Evolutionary conservation across 805 yeast species (phyloP).

Genomic region (Yarrowia osloensis): DNA sequence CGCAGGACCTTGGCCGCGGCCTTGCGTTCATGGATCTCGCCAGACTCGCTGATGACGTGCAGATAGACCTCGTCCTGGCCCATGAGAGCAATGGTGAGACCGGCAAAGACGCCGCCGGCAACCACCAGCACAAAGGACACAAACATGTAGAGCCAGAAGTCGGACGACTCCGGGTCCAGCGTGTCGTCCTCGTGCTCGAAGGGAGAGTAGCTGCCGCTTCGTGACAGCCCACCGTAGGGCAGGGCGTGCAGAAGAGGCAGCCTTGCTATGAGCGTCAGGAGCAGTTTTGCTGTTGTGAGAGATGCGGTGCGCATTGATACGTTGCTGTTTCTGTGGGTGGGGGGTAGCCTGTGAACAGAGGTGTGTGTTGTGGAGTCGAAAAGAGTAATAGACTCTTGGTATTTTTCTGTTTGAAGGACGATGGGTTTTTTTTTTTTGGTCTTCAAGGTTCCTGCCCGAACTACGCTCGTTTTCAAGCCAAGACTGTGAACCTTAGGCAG

Average conservation of each 20-base stretch:
- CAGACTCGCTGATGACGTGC: constrained; percentile 86
- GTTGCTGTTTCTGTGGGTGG: too few species aligned
- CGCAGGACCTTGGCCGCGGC: constrained; percentile 71
- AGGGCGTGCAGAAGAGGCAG: constrained; percentile 31
- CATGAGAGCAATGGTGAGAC: constrained; percentile 89
- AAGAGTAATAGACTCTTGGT: background rate
- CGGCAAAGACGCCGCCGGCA: constrained; percentile 47
- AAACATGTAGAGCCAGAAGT: constrained; percentile 40
- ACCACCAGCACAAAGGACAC: constrained; percentile 43
- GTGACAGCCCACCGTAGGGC: constrained; percentile 14
- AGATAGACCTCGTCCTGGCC: constrained; percentile 96
- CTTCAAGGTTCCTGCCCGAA: constrained; percentile 8
- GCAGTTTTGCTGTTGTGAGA: constrained; percentile 23
- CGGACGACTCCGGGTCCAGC: constrained; percentile 32
- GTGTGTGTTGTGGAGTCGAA: background rate
- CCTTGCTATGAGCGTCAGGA: constrained; percentile 29
- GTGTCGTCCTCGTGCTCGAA: constrained; percentile 5
- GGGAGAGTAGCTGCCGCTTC: constrained; percentile 20
- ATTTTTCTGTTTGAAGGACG: background rate
- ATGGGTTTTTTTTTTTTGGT: background rate
- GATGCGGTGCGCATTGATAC: constrained; percentile 25
- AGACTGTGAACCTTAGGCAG: constrained; percentile 14
- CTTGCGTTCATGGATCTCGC: constrained; percentile 61
- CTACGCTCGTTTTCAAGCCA: constrained; percentile 9
- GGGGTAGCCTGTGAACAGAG: too few species aligned